Percentiles rank a stretch among this genome's conserved stretches.
Evolutionary conservation across 176 grass and related monocot genomes (phyloP).

Genomic region (Alloteropsis semialata): DNA sequence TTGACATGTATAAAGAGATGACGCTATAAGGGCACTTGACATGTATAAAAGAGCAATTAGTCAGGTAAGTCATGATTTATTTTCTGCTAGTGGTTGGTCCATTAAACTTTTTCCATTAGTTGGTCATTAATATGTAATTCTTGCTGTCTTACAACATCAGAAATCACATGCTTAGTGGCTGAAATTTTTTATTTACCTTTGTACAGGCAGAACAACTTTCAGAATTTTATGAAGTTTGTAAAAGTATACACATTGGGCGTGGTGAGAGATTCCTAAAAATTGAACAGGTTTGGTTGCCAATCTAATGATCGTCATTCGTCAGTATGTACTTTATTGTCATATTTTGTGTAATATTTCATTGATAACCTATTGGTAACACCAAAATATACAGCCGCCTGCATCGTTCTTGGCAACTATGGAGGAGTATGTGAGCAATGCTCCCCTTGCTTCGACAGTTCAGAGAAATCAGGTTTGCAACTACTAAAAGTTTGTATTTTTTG

Average conservation of each 20-base stretch:
- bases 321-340: neutral
- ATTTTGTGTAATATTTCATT: neutral
- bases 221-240: conserved; percentile 90
- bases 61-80: conserved; percentile 50
- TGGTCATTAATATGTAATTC: neutral
- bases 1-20: conserved; percentile 86
- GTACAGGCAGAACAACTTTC: conserved; percentile 82
- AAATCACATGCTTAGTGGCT: neutral
- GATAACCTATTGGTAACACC: conserved; percentile 16
- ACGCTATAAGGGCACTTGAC: conserved; percentile 79
- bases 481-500: neutral
- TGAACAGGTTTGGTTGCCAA: conserved; percentile 57
- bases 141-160: neutral
- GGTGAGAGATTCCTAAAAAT: conserved; percentile 75
- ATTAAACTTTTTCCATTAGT: neutral
- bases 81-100: neutral
- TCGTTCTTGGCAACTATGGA: conserved; percentile 90
- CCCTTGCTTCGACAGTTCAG: conserved; percentile 51
- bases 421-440: conserved; percentile 89
- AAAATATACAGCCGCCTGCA: conserved; percentile 65
- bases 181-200: neutral
- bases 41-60: conserved; percentile 80
- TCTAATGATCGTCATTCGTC: neutral
- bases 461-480: conserved; percentile 57
- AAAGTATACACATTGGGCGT: conserved; percentile 75